Evolutionary conservation across 352 stramenopile genomes (phyloP), one percentile per base, ranked within the genome.

Genomic region (Peronospora destructor): DNA sequence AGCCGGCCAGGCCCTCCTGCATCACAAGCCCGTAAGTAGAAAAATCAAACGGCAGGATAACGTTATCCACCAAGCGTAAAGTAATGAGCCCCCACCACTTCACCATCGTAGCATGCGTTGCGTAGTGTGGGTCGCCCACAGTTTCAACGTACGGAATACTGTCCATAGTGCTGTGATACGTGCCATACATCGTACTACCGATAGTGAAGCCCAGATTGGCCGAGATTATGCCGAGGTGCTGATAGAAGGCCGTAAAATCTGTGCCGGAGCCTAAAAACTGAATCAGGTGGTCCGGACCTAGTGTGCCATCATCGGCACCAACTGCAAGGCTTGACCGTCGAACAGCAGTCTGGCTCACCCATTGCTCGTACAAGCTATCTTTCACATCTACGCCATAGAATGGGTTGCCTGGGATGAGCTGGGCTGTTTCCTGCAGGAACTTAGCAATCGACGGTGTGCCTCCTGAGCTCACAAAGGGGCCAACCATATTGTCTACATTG

Each of bases 121-220:
- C 59, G 39, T 78, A 91, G n/a, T 61, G 52, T 29, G 80, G 77
- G 36, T 93, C 76, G 28, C 77, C 49, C 64, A 72, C 40, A 29
- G 73, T 50, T 84, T 78, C 40, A 70, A 69, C 17, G 49, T 82
- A 95, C 38, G 37, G 56, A 48, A 92, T 75, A 29, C 71, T 91
- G 54, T 96, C 84, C 70, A 94, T 95, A 16, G 76, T 72, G 49
- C 69, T 88, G 57, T 96, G 87, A 55, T 95, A 94, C 28, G 74
- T 66, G 21, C 83, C 84, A 51, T 91, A 90, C 13, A 45, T 53
- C 1, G 46, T 38, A 12, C 17, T 58, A 6, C 50, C 28, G 8
- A 71, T 12, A 1, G 32, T 53, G 45, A 64, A 74, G 25, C 53
- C 61, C 17, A 74, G 23, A 33, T 65, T 64, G n/a, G 59, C 70